phyloP scores from a whole-genome alignment of 2,329 filamentous ascomycete species.

The Claviceps humidiphila region DNA sequence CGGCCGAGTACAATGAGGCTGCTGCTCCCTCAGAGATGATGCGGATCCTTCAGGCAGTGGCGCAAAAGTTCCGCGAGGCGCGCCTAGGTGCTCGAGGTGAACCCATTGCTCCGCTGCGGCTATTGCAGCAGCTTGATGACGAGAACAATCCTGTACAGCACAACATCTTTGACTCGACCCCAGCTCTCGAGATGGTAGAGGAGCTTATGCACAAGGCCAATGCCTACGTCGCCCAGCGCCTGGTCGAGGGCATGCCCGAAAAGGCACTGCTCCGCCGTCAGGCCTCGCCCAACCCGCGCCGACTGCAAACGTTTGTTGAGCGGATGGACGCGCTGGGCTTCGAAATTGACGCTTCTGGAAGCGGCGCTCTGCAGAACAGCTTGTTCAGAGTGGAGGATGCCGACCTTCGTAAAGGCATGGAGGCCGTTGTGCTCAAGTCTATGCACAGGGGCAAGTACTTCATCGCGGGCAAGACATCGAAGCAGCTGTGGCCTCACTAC shows the following conservation, averaged over 20 bases:
- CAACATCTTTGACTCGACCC: constrained; percentile 87
- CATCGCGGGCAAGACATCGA: constrained; percentile 64
- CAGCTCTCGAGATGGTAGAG: constrained; percentile 85
- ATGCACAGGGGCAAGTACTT: constrained; percentile 97
- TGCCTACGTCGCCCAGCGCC: constrained; percentile 71
- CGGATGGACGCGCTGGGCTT: constrained; percentile 87
- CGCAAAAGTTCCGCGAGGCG: constrained; percentile 80
- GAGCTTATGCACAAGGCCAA: constrained; percentile 93
- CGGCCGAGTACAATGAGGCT: constrained; percentile 46
- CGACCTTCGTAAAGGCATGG: constrained; percentile 92
- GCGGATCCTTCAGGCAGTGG: constrained; percentile 65
- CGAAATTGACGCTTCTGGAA: constrained; percentile 79
- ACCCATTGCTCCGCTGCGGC: constrained; percentile 70
- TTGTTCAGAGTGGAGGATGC: constrained; percentile 84
- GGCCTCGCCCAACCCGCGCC: constrained; percentile 69
- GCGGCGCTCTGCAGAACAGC: constrained; percentile 83
- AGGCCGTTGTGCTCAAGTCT: constrained; percentile 85
- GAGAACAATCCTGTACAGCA: constrained; percentile 95
- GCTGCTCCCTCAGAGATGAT: constrained; percentile 64
- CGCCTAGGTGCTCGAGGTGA: constrained; percentile 70
- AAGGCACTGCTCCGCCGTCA: constrained; percentile 89
- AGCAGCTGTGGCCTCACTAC: constrained; percentile 76
- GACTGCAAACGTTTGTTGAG: constrained; percentile 80
- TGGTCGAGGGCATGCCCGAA: constrained; percentile 67
- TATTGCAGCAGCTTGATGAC: constrained; percentile 89